Conservation (phyloP, 1,284 basidiomycete genomes). For the Bjerkandera adusta region DNA sequence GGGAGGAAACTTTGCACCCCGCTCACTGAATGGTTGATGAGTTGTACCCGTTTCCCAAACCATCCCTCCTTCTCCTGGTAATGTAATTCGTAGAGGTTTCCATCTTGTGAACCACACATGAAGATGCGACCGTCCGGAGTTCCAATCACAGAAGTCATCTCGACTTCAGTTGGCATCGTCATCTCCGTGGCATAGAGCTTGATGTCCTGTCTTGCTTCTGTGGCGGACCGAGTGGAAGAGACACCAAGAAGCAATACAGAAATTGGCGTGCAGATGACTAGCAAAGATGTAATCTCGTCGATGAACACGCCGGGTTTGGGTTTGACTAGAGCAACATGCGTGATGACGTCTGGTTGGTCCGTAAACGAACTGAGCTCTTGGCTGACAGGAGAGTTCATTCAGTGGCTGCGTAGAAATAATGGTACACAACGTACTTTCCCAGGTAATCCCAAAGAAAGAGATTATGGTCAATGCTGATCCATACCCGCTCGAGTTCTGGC, state of each 20-base stretch:
- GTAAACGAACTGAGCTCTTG: conserved; percentile 87
- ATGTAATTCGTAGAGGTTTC: conserved; percentile 89
- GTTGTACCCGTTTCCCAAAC: conserved; percentile 84
- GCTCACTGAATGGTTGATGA: conserved; percentile 80
- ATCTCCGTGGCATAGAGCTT: conserved; percentile 93
- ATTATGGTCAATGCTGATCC: conserved; percentile 94
- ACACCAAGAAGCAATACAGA: conserved; percentile 87
- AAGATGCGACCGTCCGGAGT: conserved; percentile 88
- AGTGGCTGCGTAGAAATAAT: not conserved
- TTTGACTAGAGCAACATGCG: conserved; percentile 80
- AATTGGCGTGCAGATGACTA: conserved; percentile 88
- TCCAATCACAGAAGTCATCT: conserved; percentile 83
- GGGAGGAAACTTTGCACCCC: conserved; percentile 75
- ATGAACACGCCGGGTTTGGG: conserved; percentile 86
- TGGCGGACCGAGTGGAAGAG: conserved; percentile 51
- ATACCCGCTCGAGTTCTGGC: conserved; percentile 91
- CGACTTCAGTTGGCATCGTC: conserved; percentile 72
- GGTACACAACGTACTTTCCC: conserved; percentile 66
- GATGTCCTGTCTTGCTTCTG: conserved; percentile 63
- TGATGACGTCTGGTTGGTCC: conserved; percentile 90
- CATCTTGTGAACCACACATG: conserved; percentile 84
- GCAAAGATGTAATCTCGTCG: conserved; percentile 86
- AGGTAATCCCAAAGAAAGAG: conserved; percentile 97
- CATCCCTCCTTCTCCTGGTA: conserved; percentile 92
- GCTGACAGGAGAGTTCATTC: conserved; percentile 33